Evolutionary conservation across 2,329 filamentous ascomycete genomes (phyloP).

Genomic region (Pseudogymnoascus sp.): DNA sequence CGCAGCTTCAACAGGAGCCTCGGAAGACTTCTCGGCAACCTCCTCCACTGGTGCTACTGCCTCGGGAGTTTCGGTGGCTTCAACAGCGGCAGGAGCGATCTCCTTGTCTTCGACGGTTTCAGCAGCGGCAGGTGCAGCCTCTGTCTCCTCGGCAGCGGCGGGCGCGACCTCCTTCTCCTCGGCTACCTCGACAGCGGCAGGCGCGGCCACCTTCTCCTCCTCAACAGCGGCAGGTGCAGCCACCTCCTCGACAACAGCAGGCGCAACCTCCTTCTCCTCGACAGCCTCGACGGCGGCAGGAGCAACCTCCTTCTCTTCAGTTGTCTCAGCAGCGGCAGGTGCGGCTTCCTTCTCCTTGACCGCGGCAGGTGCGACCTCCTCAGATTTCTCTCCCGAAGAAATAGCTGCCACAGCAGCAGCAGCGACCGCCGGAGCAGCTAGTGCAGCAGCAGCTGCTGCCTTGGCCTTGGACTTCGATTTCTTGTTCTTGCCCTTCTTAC

Average conservation of each 20-base stretch:
- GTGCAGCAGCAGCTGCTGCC: neutral
- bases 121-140: neutral
- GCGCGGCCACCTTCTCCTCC: neutral
- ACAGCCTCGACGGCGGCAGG: neutral
- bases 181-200: neutral
- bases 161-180: neutral
- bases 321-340: neutral
- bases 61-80: neutral
- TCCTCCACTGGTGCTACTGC: neutral
- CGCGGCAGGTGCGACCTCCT: neutral
- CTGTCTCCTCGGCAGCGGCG: neutral
- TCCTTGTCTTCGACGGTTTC: neutral
- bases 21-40: neutral
- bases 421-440: neutral
- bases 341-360: neutral
- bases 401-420: neutral
- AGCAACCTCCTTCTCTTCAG: neutral
- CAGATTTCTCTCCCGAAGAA: conserved; percentile 17
- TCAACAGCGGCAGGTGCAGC: neutral
- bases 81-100: neutral
- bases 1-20: neutral
- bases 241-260: neutral
- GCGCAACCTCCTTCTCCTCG: neutral
- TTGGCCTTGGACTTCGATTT: neutral
- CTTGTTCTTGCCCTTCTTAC: conserved; percentile 2